Percentiles rank a stretch among this genome's conserved stretches.
Evolutionary conservation across 1,284 basidiomycete genomes (phyloP).

Genomic region (Waitea zeae): DNA sequence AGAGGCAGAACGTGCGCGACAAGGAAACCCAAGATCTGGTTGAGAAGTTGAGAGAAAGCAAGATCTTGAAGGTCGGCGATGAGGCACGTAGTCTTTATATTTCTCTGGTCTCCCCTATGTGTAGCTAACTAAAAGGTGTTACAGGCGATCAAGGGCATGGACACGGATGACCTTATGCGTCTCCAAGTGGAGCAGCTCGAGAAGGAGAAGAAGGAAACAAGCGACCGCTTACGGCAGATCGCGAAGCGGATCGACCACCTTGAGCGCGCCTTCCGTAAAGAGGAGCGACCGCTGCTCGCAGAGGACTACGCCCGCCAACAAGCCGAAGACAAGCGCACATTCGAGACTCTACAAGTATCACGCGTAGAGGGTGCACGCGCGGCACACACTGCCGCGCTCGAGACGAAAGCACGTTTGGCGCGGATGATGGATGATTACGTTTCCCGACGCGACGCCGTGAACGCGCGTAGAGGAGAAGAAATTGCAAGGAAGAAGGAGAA

Average conservation of each 20-base stretch:
- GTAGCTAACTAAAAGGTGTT: constrained; percentile 4
- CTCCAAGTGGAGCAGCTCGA: constrained; percentile 92
- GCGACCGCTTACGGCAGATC: constrained; percentile 71
- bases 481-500: constrained; percentile 43
- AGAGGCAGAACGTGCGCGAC: constrained; percentile 69
- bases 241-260: constrained; percentile 89
- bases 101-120: constrained; percentile 1
- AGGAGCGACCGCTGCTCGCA: constrained; percentile 75
- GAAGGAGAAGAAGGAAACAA: constrained; percentile 89
- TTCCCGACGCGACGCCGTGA: constrained; percentile 38
- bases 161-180: constrained; percentile 79
- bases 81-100: constrained; percentile 29
- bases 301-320: constrained; percentile 87
- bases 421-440: constrained; percentile 69
- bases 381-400: constrained; percentile 55
- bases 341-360: constrained; percentile 45
- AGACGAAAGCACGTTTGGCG: constrained; percentile 62
- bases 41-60: constrained; percentile 71
- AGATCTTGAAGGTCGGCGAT: constrained; percentile 74
- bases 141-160: constrained; percentile 71
- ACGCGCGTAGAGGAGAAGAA: constrained; percentile 53
- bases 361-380: constrained; percentile 43
- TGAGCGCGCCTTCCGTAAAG: constrained; percentile 92
- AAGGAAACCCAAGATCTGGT: constrained; percentile 88
- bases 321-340: constrained; percentile 52